phyloP scores from a whole-genome alignment of 768 basidiomycete species.

The Amanita molliuscula region DNA sequence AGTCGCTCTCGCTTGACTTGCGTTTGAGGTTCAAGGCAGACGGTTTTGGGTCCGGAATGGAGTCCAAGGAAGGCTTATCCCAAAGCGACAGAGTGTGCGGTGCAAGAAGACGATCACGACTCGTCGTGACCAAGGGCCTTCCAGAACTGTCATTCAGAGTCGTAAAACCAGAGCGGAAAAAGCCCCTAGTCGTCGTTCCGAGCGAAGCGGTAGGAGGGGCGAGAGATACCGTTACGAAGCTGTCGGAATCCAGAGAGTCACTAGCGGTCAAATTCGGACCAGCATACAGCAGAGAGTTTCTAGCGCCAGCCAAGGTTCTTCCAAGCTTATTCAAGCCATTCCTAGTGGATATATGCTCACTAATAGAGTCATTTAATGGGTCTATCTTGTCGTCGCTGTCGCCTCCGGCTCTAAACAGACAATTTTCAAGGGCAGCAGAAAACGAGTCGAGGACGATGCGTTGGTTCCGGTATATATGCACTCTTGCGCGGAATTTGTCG shows the following conservation, averaged over 20 bases:
- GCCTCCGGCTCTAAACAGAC: conserved; percentile 12
- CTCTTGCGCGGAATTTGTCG: conserved; percentile 11
- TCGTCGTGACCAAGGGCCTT: background rate
- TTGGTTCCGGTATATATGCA: background rate
- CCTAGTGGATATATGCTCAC: background rate
- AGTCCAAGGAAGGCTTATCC: background rate
- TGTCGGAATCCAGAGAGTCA: background rate
- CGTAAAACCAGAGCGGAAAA: background rate
- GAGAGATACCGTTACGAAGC: conserved; percentile 4
- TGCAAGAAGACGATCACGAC: background rate
- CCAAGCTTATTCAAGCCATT: background rate
- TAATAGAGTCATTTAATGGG: background rate
- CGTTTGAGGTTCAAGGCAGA: background rate
- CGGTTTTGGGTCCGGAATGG: background rate
- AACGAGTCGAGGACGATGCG: conserved; percentile 20
- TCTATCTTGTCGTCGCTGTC: conserved; percentile 9
- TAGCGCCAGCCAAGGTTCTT: background rate
- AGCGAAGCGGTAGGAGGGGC: background rate
- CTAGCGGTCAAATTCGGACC: background rate
- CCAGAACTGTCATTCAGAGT: conserved; percentile 3
- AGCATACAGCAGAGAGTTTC: background rate
- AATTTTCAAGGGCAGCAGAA: conserved; percentile 20
- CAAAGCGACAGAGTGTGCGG: background rate
- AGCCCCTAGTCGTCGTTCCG: background rate
- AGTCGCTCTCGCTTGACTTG: conserved; percentile 21